Evolutionary conservation across 495 filamentous ascomycete species (phyloP).

Genomic region (Xylaria bambusicola): DNA sequence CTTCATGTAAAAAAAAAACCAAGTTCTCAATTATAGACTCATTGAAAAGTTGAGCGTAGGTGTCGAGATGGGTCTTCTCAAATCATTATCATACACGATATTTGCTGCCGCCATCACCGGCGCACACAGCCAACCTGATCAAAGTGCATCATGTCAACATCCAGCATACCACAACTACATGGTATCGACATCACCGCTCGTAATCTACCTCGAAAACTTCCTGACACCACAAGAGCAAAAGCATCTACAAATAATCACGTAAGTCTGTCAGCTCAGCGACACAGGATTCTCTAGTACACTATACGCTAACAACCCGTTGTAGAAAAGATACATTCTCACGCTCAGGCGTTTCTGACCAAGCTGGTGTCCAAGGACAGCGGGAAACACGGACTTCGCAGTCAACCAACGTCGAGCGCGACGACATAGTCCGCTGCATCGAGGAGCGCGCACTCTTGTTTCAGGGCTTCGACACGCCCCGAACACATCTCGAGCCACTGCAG

Average conservation of each 20-base stretch:
- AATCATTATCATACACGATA: slow-evolving; percentile 23
- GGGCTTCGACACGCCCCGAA: slow-evolving; percentile 52
- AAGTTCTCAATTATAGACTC: neutral
- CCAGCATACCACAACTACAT: slow-evolving; percentile 52
- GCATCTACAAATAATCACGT: slow-evolving; percentile 48
- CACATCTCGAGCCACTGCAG: slow-evolving; percentile 55
- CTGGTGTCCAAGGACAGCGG: slow-evolving; percentile 33
- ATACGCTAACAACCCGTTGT: neutral
- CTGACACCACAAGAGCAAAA: slow-evolving; percentile 43
- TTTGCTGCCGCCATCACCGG: slow-evolving; percentile 20
- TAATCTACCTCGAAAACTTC: slow-evolving; percentile 58
- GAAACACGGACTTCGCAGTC: slow-evolving; percentile 47
- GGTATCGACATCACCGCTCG: slow-evolving; percentile 55
- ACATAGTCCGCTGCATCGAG: slow-evolving; percentile 67
- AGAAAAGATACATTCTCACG: slow-evolving; percentile 44
- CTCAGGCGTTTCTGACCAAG: slow-evolving; percentile 39
- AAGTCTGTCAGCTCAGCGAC: slow-evolving; percentile 1
- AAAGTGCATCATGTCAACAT: slow-evolving; percentile 33
- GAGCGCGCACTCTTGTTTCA: slow-evolving; percentile 69
- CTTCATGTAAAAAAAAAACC: too few relatives aligned
- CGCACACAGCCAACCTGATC: slow-evolving; percentile 23
- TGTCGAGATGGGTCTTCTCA: slow-evolving; percentile 24
- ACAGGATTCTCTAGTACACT: neutral
- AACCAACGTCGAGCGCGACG: slow-evolving; percentile 52
- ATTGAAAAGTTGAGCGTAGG: neutral